Percentiles rank a stretch among this genome's conserved stretches.
Conservation (phyloP, 2,329 filamentous ascomycete genomes). For the Anthostomella pinea region DNA sequence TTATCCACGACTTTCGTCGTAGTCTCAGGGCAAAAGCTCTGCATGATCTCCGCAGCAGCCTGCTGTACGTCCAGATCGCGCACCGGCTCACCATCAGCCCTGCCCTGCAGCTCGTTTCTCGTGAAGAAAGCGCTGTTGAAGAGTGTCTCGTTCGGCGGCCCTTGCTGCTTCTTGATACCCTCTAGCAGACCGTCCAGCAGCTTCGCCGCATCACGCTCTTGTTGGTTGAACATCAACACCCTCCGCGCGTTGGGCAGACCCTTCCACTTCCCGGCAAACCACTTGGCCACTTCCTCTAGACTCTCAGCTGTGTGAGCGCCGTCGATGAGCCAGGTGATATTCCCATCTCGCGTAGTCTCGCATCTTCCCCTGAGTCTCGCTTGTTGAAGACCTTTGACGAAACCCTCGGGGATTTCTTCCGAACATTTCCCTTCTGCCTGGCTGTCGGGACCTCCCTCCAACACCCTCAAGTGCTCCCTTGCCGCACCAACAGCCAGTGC, state of each 20-base stretch:
- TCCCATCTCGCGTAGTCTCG: conserved; percentile 56
- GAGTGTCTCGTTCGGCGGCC: conserved; percentile 32
- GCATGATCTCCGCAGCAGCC: conserved; percentile 61
- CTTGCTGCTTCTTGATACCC: conserved; percentile 45
- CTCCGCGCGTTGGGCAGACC: conserved; percentile 28
- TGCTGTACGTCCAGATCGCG: conserved; percentile 61
- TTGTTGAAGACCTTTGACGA: conserved; percentile 62
- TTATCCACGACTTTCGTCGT: conserved; percentile 57
- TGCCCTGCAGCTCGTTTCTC: conserved; percentile 56
- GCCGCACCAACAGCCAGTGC: conserved; percentile 56
- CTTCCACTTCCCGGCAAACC: conserved; percentile 59
- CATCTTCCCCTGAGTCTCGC: conserved; percentile 75
- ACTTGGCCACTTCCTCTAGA: conserved; percentile 69
- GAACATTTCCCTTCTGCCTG: conserved; percentile 8
- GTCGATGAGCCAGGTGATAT: conserved; percentile 75
- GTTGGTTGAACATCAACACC: conserved; percentile 87
- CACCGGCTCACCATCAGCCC: conserved; percentile 48
- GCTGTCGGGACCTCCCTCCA: conserved; percentile 4
- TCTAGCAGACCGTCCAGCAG: conserved; percentile 63
- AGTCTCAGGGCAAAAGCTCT: conserved; percentile 46
- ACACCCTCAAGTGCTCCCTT: conserved; percentile 50
- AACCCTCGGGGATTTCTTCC: conserved; percentile 45
- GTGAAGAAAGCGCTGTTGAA: conserved; percentile 80
- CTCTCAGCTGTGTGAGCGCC: conserved; percentile 87
- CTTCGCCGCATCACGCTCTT: conserved; percentile 71